Conservation (phyloP, 768 basidiomycete genomes). For the Rhizopogon salebrosus region DNA sequence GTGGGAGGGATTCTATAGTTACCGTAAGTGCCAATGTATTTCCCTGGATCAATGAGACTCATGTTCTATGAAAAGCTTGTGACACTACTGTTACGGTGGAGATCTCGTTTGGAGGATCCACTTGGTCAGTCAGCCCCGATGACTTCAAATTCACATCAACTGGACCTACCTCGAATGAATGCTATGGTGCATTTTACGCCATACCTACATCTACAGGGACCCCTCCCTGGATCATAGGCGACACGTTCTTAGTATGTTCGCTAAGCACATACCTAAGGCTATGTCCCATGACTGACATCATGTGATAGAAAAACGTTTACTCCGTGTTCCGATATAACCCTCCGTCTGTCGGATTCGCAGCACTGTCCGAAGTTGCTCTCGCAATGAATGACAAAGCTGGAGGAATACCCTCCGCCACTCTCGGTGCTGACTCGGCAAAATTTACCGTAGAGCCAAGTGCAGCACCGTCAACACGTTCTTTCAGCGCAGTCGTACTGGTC, state of each 20-base stretch:
- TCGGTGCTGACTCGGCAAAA: constrained; percentile 12
- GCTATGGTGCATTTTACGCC: constrained; percentile 84
- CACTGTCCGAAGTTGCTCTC: constrained; percentile 28
- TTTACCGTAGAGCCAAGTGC: constrained; percentile 8
- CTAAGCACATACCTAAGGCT: neutral
- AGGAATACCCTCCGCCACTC: constrained; percentile 15
- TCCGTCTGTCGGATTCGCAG: constrained; percentile 47
- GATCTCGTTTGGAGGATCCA: constrained; percentile 41
- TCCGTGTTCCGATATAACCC: constrained; percentile 46
- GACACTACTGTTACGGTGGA: constrained; percentile 27
- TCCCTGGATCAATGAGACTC: neutral
- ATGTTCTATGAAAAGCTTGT: constrained; percentile 36
- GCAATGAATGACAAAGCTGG: constrained; percentile 20
- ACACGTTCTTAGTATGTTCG: constrained; percentile 64
- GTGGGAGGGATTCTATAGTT: constrained; percentile 44
- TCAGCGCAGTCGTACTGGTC: neutral
- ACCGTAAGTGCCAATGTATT: constrained; percentile 26
- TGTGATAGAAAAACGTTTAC: constrained; percentile 48
- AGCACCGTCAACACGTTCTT: constrained; percentile 8
- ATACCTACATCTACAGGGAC: constrained; percentile 46
- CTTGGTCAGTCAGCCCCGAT: constrained; percentile 39
- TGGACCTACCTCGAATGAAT: constrained; percentile 42
- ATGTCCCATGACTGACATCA: neutral
- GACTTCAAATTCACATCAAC: constrained; percentile 48
- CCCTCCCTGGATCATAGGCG: constrained; percentile 85